Percentiles rank a stretch among this genome's conserved stretches.
Evolutionary conservation across 306 rosid genomes (phyloP).

Genomic region (Gillenia trifoliata): DNA sequence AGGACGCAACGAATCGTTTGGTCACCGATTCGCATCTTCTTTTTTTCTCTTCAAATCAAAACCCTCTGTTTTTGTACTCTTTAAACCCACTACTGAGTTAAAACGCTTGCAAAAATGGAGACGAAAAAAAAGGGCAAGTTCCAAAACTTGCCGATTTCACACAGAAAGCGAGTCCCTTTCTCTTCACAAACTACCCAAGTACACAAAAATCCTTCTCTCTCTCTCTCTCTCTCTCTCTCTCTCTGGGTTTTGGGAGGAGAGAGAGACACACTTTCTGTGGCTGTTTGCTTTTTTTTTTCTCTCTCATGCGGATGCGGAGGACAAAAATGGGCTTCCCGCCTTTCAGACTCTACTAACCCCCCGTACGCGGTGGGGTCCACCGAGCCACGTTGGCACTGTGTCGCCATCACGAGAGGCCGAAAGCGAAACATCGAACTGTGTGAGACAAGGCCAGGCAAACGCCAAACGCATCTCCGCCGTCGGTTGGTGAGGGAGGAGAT

Average conservation of each 20-base stretch:
- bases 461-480: slow-evolving; percentile 10
- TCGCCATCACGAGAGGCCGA: slow-evolving; percentile 38
- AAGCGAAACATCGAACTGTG: slow-evolving; percentile 64
- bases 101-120: slow-evolving; percentile 1
- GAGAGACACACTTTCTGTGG: neutral
- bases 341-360: slow-evolving; percentile 31
- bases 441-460: slow-evolving; percentile 18
- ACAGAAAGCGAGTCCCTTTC: slow-evolving; percentile 11
- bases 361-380: slow-evolving; percentile 54
- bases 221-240: neutral
- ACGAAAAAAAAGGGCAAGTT: neutral
- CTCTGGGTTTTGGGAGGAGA: slow-evolving; percentile 15
- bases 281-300: neutral
- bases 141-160: neutral
- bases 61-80: neutral
- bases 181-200: slow-evolving; percentile 11
- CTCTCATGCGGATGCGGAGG: slow-evolving; percentile 7
- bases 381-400: slow-evolving; percentile 24
- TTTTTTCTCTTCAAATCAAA: neutral
- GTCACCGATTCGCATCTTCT: slow-evolving; percentile 37
- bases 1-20: slow-evolving; percentile 55
- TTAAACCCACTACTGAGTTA: neutral
- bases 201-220: neutral
- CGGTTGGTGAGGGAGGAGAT: neutral
- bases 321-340: slow-evolving; percentile 89